phyloP scores from a whole-genome alignment of 2,329 filamentous ascomycete species.

The Pezicula radicicola region DNA sequence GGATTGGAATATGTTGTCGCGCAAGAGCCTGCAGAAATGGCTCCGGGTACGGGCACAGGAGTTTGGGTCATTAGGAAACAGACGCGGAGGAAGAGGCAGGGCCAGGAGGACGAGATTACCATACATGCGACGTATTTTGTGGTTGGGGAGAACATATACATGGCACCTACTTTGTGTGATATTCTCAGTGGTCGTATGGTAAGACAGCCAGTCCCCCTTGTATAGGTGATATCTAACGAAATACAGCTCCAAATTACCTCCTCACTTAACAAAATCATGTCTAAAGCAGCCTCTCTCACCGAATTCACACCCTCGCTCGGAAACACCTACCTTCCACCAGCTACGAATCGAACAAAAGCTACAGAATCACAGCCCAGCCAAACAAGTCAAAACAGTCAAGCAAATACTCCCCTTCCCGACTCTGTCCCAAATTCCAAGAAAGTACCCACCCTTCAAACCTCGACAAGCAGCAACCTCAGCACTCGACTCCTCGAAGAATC shows the following conservation, averaged over 20 bases:
- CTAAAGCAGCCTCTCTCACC: conserved; percentile 27
- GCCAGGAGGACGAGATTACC: conserved; percentile 55
- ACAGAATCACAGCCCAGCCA: conserved; percentile 21
- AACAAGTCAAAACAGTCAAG: conserved; percentile 26
- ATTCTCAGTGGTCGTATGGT: conserved; percentile 58
- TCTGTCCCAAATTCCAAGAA: conserved; percentile 18
- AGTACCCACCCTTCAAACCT: conserved; percentile 4
- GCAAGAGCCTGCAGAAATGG: conserved; percentile 61
- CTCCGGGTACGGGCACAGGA: conserved; percentile 57
- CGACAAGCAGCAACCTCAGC: conserved; percentile 21
- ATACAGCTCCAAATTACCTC: conserved; percentile 19
- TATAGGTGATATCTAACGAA: not conserved
- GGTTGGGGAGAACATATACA: conserved; percentile 64
- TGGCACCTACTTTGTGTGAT: conserved; percentile 60
- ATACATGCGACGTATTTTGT: conserved; percentile 62
- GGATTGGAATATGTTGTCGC: conserved; percentile 66
- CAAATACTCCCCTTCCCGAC: conserved; percentile 45
- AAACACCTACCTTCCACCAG: conserved; percentile 28
- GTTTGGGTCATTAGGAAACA: conserved; percentile 72
- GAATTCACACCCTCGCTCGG: conserved; percentile 50
- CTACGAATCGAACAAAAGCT: conserved; percentile 11
- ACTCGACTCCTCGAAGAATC: conserved; percentile 48
- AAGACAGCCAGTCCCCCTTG: conserved; percentile 18
- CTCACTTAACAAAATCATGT: conserved; percentile 28
- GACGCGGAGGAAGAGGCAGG: conserved; percentile 54